These are phyloP conservation scores for Suhomyces xylopsoci DNA, from an alignment of 805 yeast genomes.

Conservation along the genomic window DNA sequence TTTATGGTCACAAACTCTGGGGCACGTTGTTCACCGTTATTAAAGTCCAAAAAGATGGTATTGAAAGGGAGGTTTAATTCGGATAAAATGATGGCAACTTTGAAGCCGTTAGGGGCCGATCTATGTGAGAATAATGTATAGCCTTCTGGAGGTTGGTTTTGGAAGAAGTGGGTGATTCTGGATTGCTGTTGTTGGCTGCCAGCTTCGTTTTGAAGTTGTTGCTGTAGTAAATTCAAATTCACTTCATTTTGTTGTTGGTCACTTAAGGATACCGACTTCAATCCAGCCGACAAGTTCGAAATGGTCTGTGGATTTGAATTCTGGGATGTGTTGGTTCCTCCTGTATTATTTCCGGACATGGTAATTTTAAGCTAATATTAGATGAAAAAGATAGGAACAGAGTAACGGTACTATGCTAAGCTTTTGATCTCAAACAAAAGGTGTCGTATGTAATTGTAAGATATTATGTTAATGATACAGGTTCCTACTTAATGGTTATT, in stretches of 20 bases:
- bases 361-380: background rate
- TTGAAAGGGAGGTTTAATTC: conserved; percentile 78
- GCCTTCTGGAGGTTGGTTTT: conserved; percentile 75
- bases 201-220: conserved; percentile 43
- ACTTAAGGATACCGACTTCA: conserved; percentile 40
- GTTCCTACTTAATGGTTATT: background rate
- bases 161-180: conserved; percentile 68
- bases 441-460: background rate
- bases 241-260: conserved; percentile 44
- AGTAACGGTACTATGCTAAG: background rate
- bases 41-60: conserved; percentile 83
- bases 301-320: conserved; percentile 23
- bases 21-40: conserved; percentile 83
- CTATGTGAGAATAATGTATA: conserved; percentile 78
- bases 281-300: conserved; percentile 45
- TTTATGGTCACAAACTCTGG: conserved; percentile 92
- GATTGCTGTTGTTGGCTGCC: conserved; percentile 45
- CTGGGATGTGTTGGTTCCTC: background rate
- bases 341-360: conserved; percentile 3
- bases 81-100: conserved; percentile 84
- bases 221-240: conserved; percentile 41
- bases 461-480: background rate
- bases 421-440: background rate
- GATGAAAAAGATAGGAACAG: background rate
- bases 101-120: conserved; percentile 94